phyloP scores from a whole-genome alignment of 2,329 filamentous ascomycete genomes.

The Fusarium nelsonii region DNA sequence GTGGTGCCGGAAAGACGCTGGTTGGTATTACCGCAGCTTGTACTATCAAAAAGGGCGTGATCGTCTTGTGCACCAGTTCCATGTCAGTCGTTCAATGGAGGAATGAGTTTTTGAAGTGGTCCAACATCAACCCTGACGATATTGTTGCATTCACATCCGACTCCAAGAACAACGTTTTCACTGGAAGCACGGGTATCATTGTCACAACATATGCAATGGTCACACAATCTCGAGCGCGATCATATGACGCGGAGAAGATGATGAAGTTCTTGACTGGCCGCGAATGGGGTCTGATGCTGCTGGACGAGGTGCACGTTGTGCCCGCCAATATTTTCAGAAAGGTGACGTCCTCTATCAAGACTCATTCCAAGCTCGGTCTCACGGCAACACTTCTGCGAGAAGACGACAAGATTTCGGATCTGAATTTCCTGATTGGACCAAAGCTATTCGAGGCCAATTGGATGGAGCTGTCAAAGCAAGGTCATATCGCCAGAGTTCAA shows the following conservation, averaged over 20 bases:
- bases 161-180: constrained; percentile 83
- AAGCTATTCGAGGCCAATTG: constrained; percentile 99
- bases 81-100: constrained; percentile 99
- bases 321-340: constrained; percentile 96
- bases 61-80: constrained; percentile 94
- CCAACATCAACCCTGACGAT: constrained; percentile 91
- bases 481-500: constrained; percentile 96
- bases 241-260: constrained; percentile 95
- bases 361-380: constrained; percentile 93
- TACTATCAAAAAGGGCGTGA: constrained; percentile 96
- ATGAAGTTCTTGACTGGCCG: constrained; percentile 91
- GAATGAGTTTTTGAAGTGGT: constrained; percentile 97
- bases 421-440: constrained; percentile 97
- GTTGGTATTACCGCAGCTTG: constrained; percentile 99
- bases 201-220: constrained; percentile 99
- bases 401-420: constrained; percentile 97
- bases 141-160: constrained; percentile 96
- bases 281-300: constrained; percentile 97
- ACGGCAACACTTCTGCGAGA: constrained; percentile 95
- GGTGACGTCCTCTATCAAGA: constrained; percentile 92
- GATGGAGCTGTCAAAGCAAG: constrained; percentile 98
- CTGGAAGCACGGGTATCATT: constrained; percentile 92
- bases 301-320: constrained; percentile 98
- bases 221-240: constrained; percentile 87
- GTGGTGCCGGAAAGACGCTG: constrained; percentile 95